Evolutionary conservation across 345 rosid genomes (phyloP), one percentile per base, ranked within the genome.

Genomic region (Nephelium lappaceum): DNA sequence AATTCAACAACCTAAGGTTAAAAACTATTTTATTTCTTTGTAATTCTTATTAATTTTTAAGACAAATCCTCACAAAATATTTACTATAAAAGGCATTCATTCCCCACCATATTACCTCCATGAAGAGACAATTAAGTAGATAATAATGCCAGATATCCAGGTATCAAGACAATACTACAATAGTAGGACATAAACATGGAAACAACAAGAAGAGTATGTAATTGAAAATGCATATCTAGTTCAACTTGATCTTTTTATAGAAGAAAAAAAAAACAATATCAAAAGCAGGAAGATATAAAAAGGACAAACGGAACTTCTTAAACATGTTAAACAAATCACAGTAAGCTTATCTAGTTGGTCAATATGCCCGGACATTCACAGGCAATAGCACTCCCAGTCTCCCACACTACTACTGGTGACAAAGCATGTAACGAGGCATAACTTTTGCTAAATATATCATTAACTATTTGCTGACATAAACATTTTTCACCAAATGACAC

Each of bases 1-100:
- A 84, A 81, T 65, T 31, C 36, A 31, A 21, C 71, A 85, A 53
- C 79, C 36, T 4, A 31, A 79, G 23, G 51, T 74, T 73, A 38
- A 81, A 75, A 74, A 69, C 23, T 71, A 9, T 5, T 31, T 1
- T 31, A 31, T 31, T 31, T 31, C 36, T 31, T 31, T 31, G 36
- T 31, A 31, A 31, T 31, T 31, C 42, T 51, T 42, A 16, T 67
- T 71, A 75, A 83, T 63, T 79, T 60, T 38, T 64, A 16, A 21
- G 27, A 55, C 62, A 69, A 36, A 53, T 36, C n/a, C n/a, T 63
- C 55, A 57, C n/a, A 60, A 6, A 74, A 43, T 3, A 21, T 25
- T 8, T 57, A 58, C 15, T 45, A 45, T 63, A 41, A 43, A 49
- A 5, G 58, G 58, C 9, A 79, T 23, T 15, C 24, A 62, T 67